These are phyloP conservation scores for Martensiomyces pterosporus DNA, from an alignment of 192 early-diverging fungal genomes.

Conservation along the genomic window DNA sequence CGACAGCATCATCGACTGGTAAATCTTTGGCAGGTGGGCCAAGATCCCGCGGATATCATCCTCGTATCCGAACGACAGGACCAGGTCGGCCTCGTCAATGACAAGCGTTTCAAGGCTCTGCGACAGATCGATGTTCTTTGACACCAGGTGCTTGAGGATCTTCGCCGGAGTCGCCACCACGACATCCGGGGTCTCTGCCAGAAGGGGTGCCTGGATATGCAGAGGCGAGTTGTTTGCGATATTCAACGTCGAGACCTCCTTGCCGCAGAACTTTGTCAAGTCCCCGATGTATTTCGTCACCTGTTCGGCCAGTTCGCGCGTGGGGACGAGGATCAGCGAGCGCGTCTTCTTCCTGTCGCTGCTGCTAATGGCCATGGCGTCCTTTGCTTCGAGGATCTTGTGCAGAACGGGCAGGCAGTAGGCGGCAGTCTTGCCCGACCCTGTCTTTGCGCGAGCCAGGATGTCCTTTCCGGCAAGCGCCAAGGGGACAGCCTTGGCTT, in stretches of 20 bases:
- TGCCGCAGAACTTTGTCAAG: constrained; percentile 68
- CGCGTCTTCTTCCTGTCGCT: constrained; percentile 29
- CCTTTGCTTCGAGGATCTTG: constrained; percentile 77
- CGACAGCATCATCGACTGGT: constrained; percentile 90
- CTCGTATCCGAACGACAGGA: constrained; percentile 91
- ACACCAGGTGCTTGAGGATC: constrained; percentile 70
- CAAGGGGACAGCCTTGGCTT: constrained; percentile 83
- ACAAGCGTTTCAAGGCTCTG: constrained; percentile 75
- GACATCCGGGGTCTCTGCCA: constrained; percentile 82
- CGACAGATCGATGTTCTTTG: constrained; percentile 53
- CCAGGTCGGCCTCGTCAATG: constrained; percentile 95
- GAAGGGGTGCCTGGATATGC: constrained; percentile 59
- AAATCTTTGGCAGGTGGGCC: constrained; percentile 74
- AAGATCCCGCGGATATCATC: constrained; percentile 80
- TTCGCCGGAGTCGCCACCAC: constrained; percentile 84
- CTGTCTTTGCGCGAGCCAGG: constrained; percentile 86
- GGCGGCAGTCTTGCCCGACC: constrained; percentile 95
- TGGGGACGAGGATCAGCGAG: constrained; percentile 86
- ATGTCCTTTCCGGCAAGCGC: constrained; percentile 92
- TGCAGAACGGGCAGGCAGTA: constrained; percentile 89
- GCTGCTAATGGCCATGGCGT: constrained; percentile 40
- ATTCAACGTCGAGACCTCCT: constrained; percentile 24
- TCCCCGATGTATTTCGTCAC: constrained; percentile 73
- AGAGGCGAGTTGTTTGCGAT: constrained; percentile 28
- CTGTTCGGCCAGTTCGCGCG: constrained; percentile 93